A percentile compares a stretch with the other conserved stretches of the same genome.
These are phyloP conservation scores for Ogataea nitratoaversa DNA, from an alignment of 805 yeast species.

Conservation along the genomic window DNA sequence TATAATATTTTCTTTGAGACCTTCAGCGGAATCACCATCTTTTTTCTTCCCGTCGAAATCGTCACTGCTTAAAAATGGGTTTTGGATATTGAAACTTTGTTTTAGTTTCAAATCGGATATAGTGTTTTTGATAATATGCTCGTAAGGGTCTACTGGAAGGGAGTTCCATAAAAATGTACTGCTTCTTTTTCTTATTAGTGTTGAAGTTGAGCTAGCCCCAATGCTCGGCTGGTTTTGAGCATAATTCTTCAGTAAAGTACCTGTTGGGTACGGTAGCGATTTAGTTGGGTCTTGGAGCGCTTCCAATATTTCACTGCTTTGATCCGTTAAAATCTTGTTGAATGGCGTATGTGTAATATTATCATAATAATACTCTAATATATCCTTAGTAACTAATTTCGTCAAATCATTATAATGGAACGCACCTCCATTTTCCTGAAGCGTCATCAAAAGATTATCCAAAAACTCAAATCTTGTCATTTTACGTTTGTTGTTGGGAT, in stretches of 20 bases:
- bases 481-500: conserved; percentile 60
- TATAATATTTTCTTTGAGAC: background rate
- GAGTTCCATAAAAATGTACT: conserved; percentile 29
- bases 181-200: conserved; percentile 22
- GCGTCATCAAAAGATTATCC: conserved; percentile 30
- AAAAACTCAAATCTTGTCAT: conserved; percentile 64
- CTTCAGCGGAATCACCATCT: background rate
- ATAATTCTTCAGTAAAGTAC: conserved; percentile 15
- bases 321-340: conserved; percentile 32
- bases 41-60: background rate
- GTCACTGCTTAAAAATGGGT: conserved; percentile 21
- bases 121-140: conserved; percentile 29
- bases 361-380: conserved; percentile 57
- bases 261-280: conserved; percentile 27
- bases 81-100: conserved; percentile 9
- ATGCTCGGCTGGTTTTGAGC: conserved; percentile 1
- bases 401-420: conserved; percentile 19
- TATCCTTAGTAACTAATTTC: conserved; percentile 35
- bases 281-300: conserved; percentile 12
- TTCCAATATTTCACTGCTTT: conserved; percentile 17
- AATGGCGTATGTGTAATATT: conserved; percentile 62
- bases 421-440: conserved; percentile 17
- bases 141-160: conserved; percentile 33
- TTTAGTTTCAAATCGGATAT: conserved; percentile 20
- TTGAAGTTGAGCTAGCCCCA: conserved; percentile 5